phyloP scores from a whole-genome alignment of 169 alveolate genomes.

The Eimeria tenella region DNA sequence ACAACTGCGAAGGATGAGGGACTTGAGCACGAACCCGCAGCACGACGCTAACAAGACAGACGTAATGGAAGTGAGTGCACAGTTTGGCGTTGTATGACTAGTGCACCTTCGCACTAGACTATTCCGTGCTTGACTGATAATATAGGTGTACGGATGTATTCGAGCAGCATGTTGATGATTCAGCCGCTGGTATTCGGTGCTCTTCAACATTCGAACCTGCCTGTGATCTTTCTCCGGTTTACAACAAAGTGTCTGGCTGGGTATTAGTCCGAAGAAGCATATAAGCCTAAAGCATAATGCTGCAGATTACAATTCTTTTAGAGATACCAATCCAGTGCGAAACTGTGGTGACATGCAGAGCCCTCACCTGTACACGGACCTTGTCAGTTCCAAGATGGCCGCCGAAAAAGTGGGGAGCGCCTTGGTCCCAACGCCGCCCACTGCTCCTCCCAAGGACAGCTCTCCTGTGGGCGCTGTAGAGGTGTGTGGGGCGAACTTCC shows the following conservation, averaged over 20 bases:
- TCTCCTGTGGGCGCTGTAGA: not conserved
- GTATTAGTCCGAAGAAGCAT: no score
- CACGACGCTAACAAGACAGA: not conserved
- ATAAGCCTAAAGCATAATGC: no score
- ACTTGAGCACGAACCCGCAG: not conserved
- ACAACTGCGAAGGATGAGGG: slow-evolving; percentile 34
- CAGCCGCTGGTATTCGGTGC: no score
- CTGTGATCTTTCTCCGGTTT: no score
- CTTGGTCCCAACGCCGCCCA: slow-evolving; percentile 26
- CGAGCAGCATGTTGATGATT: no score
- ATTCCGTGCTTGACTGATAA: no score
- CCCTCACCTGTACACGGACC: not conserved
- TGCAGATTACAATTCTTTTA: not conserved
- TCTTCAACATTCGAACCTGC: no score
- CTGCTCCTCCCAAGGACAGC: slow-evolving; percentile 37
- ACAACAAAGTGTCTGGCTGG: no score
- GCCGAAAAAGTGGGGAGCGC: not conserved
- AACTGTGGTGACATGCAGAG: not conserved
- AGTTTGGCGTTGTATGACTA: no score
- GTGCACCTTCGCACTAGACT: no score
- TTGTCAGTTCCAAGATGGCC: not conserved
- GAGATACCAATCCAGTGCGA: not conserved
- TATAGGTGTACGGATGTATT: no score
- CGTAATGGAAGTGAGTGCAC: not conserved
- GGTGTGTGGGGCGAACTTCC: not conserved